Base-by-base conservation (phyloP, 495 filamentous ascomycete species). In the Trichoderma erinaceum region DNA sequence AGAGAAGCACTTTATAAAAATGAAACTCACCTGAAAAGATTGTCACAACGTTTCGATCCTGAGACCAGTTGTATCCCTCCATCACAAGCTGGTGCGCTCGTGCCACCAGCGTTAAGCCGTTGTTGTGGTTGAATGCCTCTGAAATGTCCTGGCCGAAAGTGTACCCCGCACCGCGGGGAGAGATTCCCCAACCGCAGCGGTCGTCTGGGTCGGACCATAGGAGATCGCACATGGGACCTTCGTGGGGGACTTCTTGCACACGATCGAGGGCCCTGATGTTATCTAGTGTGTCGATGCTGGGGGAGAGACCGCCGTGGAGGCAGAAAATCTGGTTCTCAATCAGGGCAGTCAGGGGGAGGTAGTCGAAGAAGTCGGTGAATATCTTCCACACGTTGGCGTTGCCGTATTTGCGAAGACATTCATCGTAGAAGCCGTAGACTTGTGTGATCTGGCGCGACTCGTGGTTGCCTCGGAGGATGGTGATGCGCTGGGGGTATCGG, bases 301-400 rank as follows among this genome's bases (percentile, higher is more conserved):
- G 95, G 66, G 92, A 96, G 67, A 99, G 85, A 69, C 95, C 95
- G 73, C 95, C 95, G 81, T 99, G 95, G 66, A 99, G 88, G 81
- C 95, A 99, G 87, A 99, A 99, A 78, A 99, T 99, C 84, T 99
- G 95, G 81, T 97, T 97, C 81, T 99, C 94, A 81, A 99, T 99
- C 70, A 99, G 87, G 69, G 95, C 95, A 70, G 95, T 99, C 75
- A 99, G 89, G 71, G 95, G 95, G 50, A 99, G 92, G 81, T 93
- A 99, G 82, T 99, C 95, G 83, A 99, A 98, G 43, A 99, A 88
- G 77, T 99, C 95, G 73, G 95, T 98, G 79, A 98, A 99, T 82
- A 91, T 97, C 85, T 97, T 97, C 95, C 95, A 99, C 71, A 99
- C 95, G 76, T 97, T 98, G 70, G 95, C 95, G 76, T 97, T 97